Conservation (phyloP, 768 basidiomycete species). For the Saitozyma podzolica region DNA sequence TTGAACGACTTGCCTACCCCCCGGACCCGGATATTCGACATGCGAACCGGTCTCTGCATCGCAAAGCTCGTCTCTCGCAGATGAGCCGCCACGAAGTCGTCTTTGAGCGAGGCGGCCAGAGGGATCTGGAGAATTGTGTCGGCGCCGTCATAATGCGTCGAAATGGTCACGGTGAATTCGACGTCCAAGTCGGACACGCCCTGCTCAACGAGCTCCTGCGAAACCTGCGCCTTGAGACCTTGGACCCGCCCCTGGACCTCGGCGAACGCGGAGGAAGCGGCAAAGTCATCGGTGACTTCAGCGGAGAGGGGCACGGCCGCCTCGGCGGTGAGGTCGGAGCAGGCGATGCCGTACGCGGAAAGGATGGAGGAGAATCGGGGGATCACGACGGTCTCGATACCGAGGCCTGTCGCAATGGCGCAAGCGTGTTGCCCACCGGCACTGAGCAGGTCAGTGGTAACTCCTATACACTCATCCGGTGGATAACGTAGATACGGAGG, state of each 20-base stretch:
- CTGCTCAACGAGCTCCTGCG: slow-evolving; percentile 14
- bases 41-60: slow-evolving; percentile 22
- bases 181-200: slow-evolving; percentile 11
- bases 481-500: too few relatives aligned
- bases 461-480: too few relatives aligned
- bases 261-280: background rate
- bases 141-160: slow-evolving; percentile 30
- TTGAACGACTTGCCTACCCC: slow-evolving; percentile 36
- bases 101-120: slow-evolving; percentile 13
- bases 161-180: slow-evolving; percentile 21
- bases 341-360: slow-evolving; percentile 85
- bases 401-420: slow-evolving; percentile 33
- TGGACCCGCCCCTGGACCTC: slow-evolving; percentile 9
- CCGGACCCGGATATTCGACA: slow-evolving; percentile 29
- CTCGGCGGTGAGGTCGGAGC: slow-evolving; percentile 11
- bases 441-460: too few relatives aligned
- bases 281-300: slow-evolving; percentile 2
- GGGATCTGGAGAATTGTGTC: slow-evolving; percentile 36
- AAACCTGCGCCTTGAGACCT: slow-evolving; percentile 46
- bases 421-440: slow-evolving; percentile 51
- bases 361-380: slow-evolving; percentile 82
- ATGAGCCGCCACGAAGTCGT: slow-evolving; percentile 30
- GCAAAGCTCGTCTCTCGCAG: slow-evolving; percentile 34
- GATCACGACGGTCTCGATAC: slow-evolving; percentile 21
- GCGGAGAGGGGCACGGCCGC: slow-evolving; percentile 19